These are phyloP conservation scores for Calycina marina DNA, from an alignment of 2,329 filamentous ascomycete species.

Conservation along the genomic window DNA sequence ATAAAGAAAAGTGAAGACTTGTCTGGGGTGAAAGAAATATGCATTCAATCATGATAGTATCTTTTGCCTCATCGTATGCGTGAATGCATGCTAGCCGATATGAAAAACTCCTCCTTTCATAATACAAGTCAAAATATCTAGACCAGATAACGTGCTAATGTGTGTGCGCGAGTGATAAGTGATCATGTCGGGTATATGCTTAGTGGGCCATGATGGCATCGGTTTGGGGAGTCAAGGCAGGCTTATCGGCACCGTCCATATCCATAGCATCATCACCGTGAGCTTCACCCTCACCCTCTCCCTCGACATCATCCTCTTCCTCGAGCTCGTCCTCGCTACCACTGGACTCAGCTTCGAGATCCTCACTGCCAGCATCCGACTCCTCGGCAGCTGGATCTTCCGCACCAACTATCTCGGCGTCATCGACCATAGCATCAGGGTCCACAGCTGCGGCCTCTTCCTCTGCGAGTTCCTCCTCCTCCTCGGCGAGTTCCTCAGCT, in stretches of 20 bases:
- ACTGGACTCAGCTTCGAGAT: conserved; percentile 63
- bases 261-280: conserved; percentile 34
- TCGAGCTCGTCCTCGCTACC: conserved; percentile 42
- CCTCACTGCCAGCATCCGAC: conserved; percentile 62
- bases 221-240: conserved; percentile 9
- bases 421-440: conserved; percentile 37
- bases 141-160: too few relatives aligned
- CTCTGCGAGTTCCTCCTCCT: conserved; percentile 48
- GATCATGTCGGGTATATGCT: conserved; percentile 15
- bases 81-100: too few relatives aligned
- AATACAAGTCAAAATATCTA: too few relatives aligned
- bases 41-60: too few relatives aligned
- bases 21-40: too few relatives aligned
- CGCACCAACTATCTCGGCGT: conserved; percentile 61
- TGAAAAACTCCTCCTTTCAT: too few relatives aligned
- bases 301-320: conserved; percentile 37
- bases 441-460: conserved; percentile 33
- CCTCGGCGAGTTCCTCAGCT: conserved; percentile 71
- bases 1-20: too few relatives aligned
- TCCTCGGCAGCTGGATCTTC: conserved; percentile 45
- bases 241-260: conserved; percentile 27
- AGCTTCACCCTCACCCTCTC: conserved; percentile 25
- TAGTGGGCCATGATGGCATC: conserved; percentile 22
- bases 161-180: too few relatives aligned
- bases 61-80: too few relatives aligned